Evolutionary conservation across 148 eudicot species (phyloP).

Genomic region (Camellia granthamiana): DNA sequence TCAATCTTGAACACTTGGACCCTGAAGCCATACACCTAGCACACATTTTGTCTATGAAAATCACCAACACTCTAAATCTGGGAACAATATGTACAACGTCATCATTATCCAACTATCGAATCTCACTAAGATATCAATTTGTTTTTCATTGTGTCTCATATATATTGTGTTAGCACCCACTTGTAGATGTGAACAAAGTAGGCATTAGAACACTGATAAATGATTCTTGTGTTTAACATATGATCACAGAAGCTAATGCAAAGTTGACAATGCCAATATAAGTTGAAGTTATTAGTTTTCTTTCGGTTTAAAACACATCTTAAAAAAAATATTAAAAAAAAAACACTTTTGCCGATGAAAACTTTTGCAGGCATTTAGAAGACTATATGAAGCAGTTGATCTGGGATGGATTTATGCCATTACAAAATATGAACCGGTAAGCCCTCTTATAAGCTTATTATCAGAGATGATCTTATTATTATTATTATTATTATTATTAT

Average conservation of each 20-base stretch:
- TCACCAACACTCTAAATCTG: too few relatives aligned
- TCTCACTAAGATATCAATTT: too few relatives aligned
- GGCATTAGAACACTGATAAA: background rate
- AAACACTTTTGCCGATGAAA: background rate
- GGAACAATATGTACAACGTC: too few relatives aligned
- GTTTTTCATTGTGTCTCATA: too few relatives aligned
- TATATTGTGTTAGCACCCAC: too few relatives aligned
- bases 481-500: too few relatives aligned
- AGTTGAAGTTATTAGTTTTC: background rate
- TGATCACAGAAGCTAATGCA: background rate
- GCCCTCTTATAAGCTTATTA: slow-evolving; percentile 17
- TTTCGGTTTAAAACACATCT: background rate
- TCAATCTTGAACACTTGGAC: too few relatives aligned
- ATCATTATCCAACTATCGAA: too few relatives aligned
- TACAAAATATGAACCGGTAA: slow-evolving; percentile 90
- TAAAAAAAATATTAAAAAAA: background rate
- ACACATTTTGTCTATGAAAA: too few relatives aligned
- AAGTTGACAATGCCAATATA: background rate
- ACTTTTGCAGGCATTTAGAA: slow-evolving; percentile 72
- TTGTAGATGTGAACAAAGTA: background rate
- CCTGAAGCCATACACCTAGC: too few relatives aligned
- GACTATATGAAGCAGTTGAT: slow-evolving; percentile 87
- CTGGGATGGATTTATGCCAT: slow-evolving; percentile 96
- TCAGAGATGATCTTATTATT: background rate
- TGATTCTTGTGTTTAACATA: background rate